phyloP scores from a whole-genome alignment of 306 rosid species.

The Vigna hirtella region DNA sequence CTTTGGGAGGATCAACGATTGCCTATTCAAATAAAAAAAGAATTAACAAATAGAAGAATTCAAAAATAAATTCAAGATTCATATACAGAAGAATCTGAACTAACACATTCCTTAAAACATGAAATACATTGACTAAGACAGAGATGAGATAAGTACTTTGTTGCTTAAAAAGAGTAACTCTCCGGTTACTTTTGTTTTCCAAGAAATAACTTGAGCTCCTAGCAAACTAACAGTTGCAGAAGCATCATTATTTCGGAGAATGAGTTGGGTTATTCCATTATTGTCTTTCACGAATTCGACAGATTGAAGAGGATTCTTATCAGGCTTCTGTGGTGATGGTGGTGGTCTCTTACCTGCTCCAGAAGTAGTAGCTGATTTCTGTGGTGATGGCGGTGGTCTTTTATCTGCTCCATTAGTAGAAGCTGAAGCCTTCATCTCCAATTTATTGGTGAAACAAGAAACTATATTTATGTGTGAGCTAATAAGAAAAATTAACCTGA shows the following conservation, averaged over 20 bases:
- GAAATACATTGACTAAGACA: too few species aligned
- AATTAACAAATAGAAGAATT: too few species aligned
- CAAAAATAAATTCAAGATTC: not conserved
- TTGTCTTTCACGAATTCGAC: constrained; percentile 42
- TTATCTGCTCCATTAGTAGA: not conserved
- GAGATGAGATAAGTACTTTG: constrained; percentile 54
- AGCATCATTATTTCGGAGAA: constrained; percentile 77
- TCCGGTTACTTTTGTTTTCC: constrained; percentile 78
- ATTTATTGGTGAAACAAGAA: not conserved
- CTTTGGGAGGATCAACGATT: constrained; percentile 71
- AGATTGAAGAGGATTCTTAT: not conserved
- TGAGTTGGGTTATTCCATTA: constrained; percentile 62
- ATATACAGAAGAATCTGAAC: not conserved
- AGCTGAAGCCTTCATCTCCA: not conserved
- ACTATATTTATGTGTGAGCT: too few species aligned
- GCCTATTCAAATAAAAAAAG: constrained; percentile 55
- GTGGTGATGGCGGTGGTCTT: too few species aligned
- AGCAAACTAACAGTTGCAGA: constrained; percentile 80
- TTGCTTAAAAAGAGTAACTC: constrained; percentile 77
- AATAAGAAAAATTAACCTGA: too few species aligned
- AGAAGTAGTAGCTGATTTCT: not conserved
- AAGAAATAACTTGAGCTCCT: constrained; percentile 93
- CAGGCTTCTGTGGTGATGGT: not conserved
- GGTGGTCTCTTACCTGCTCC: not conserved
- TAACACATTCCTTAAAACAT: too few species aligned